These are phyloP conservation scores for Colletotrichum abscissum DNA, from an alignment of 2,329 filamentous ascomycete genomes.

Conservation along the genomic window DNA sequence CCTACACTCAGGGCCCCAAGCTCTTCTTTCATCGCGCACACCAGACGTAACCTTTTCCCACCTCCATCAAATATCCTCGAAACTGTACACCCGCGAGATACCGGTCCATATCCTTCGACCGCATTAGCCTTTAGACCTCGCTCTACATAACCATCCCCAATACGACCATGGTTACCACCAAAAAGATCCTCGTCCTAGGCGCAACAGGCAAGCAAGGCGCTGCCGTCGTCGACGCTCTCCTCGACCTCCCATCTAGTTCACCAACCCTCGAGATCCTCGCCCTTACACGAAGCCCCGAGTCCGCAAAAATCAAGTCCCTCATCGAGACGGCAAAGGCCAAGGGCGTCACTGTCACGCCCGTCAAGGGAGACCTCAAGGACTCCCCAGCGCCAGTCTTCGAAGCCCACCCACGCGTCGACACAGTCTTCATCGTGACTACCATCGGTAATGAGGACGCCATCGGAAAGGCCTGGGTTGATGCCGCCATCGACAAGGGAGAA, in stretches of 20 bases:
- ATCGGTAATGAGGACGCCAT: constrained; percentile 41
- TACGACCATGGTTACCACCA: constrained; percentile 36
- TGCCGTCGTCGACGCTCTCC: constrained; percentile 49
- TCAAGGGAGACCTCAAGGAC: constrained; percentile 35
- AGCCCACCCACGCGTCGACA: constrained; percentile 37
- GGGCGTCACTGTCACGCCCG: constrained; percentile 35
- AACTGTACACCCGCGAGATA: background rate
- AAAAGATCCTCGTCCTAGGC: constrained; percentile 57
- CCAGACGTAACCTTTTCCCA: background rate
- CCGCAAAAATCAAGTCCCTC: constrained; percentile 25
- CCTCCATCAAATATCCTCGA: background rate
- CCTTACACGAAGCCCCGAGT: constrained; percentile 27
- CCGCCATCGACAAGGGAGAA: constrained; percentile 53
- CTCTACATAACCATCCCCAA: background rate
- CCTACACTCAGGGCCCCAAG: background rate
- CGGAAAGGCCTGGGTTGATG: constrained; percentile 40
- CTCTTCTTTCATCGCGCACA: background rate
- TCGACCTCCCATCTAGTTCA: constrained; percentile 36
- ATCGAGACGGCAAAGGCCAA: constrained; percentile 30
- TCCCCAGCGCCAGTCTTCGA: constrained; percentile 38
- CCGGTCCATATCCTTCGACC: background rate
- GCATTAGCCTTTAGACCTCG: background rate
- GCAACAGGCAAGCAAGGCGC: constrained; percentile 60
- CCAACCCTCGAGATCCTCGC: constrained; percentile 30
- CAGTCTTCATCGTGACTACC: constrained; percentile 42